Percentiles rank a stretch among this genome's conserved stretches.
Evolutionary conservation across 2,329 filamentous ascomycete genomes (phyloP).

Genomic region (Cladosporium oxysporum): DNA sequence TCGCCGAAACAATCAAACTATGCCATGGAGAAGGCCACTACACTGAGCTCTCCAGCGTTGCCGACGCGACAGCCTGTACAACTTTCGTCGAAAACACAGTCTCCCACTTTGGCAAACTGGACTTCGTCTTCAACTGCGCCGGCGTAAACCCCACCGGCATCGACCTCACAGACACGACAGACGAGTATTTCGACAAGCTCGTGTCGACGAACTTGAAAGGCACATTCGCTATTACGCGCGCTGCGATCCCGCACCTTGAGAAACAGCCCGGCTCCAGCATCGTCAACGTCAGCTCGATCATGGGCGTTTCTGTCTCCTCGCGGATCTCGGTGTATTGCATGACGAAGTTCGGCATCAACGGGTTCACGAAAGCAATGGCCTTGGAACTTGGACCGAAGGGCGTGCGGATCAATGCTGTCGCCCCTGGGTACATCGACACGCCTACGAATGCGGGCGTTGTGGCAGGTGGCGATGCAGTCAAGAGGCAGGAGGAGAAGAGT

Average conservation of each 20-base stretch:
- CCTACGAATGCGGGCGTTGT: constrained; percentile 53
- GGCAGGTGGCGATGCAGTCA: constrained; percentile 48
- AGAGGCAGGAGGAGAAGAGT: constrained; percentile 42
- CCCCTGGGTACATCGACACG: constrained; percentile 49
- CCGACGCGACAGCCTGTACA: constrained; percentile 29
- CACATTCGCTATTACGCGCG: constrained; percentile 43
- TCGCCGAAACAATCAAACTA: constrained; percentile 30
- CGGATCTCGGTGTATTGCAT: constrained; percentile 46
- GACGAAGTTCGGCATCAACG: constrained; percentile 48
- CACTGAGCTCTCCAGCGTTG: constrained; percentile 35
- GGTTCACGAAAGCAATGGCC: constrained; percentile 49
- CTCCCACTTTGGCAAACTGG: constrained; percentile 34
- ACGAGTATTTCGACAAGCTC: constrained; percentile 47
- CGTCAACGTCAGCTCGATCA: constrained; percentile 47
- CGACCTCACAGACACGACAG: constrained; percentile 39
- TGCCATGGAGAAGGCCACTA: constrained; percentile 24
- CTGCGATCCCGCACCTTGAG: constrained; percentile 43
- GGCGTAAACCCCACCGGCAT: constrained; percentile 40
- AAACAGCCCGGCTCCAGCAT: constrained; percentile 36
- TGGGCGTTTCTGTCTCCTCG: constrained; percentile 39
- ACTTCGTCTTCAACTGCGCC: constrained; percentile 48
- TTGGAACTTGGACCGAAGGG: constrained; percentile 41
- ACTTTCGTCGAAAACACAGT: constrained; percentile 30
- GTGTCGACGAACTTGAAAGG: constrained; percentile 45
- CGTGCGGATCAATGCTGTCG: constrained; percentile 43